Conservation (phyloP, 2,329 filamentous ascomycete genomes). For the Venturia nashicola region DNA sequence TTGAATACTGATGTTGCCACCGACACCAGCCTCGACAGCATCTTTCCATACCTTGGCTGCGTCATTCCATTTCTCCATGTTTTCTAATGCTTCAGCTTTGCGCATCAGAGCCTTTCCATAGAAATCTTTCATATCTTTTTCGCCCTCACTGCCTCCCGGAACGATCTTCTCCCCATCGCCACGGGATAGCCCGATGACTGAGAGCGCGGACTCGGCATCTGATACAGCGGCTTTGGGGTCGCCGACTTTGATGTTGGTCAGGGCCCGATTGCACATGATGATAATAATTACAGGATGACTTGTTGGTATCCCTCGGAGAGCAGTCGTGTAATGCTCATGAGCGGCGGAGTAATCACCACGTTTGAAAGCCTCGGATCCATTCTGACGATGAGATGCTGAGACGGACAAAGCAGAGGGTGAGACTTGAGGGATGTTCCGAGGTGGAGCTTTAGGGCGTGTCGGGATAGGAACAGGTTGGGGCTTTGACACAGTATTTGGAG, state of each 20-base stretch:
- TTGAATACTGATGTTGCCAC: conserved; percentile 72
- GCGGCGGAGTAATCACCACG: conserved; percentile 83
- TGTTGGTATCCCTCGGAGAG: conserved; percentile 60
- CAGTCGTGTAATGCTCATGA: conserved; percentile 68
- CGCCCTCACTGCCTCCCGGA: conserved; percentile 43
- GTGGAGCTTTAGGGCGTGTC: conserved; percentile 34
- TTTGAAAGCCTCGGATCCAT: conserved; percentile 84
- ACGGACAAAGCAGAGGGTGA: conserved; percentile 57
- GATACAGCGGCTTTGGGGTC: conserved; percentile 77
- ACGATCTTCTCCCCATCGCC: conserved; percentile 73
- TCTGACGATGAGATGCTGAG: conserved; percentile 66
- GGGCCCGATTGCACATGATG: conserved; percentile 80
- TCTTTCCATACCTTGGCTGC: conserved; percentile 69
- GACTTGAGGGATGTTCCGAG: conserved; percentile 53
- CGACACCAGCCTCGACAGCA: conserved; percentile 73
- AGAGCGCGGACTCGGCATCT: conserved; percentile 71
- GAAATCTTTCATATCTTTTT: conserved; percentile 82
- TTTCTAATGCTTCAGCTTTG: conserved; percentile 90
- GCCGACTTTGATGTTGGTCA: conserved; percentile 84
- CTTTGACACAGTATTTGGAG: conserved; percentile 17
- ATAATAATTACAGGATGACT: conserved; percentile 76
- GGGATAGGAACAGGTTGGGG: conserved; percentile 28
- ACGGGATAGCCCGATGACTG: conserved; percentile 64
- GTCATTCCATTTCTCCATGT: conserved; percentile 88
- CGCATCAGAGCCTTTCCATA: conserved; percentile 88